Evolutionary conservation across 1,284 basidiomycete genomes (phyloP).

Genomic region (Schizopora paradoxa): DNA sequence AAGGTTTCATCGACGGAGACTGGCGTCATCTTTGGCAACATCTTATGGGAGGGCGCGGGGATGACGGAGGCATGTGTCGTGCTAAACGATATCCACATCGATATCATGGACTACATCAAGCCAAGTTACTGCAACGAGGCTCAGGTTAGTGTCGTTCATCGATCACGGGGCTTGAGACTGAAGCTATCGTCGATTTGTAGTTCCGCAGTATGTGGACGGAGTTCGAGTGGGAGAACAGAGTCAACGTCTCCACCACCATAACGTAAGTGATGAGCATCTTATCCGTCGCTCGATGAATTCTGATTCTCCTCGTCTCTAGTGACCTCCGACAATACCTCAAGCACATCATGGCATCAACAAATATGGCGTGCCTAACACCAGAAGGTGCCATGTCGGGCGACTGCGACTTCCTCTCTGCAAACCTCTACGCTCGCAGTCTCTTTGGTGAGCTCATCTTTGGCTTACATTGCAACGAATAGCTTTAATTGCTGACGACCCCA

Average conservation of each 20-base stretch:
- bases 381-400: constrained; percentile 88
- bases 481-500: background rate
- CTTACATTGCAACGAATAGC: background rate
- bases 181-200: constrained; percentile 35
- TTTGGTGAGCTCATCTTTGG: constrained; percentile 57
- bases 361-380: constrained; percentile 95
- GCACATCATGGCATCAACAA: constrained; percentile 89
- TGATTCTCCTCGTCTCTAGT: constrained; percentile 28
- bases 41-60: constrained; percentile 92
- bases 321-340: constrained; percentile 81
- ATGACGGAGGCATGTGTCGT: constrained; percentile 87
- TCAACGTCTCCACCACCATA: constrained; percentile 84
- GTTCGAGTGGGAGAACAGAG: constrained; percentile 98
- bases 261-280: constrained; percentile 43
- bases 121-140: constrained; percentile 95
- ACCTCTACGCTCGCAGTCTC: constrained; percentile 87
- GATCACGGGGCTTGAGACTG: background rate
- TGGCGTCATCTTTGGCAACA: constrained; percentile 97
- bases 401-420: constrained; percentile 91
- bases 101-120: constrained; percentile 99
- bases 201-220: constrained; percentile 98
- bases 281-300: background rate
- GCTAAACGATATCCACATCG: constrained; percentile 95
- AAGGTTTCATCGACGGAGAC: constrained; percentile 98
- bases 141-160: constrained; percentile 53